A percentile compares a stretch with the other conserved stretches of the same genome.
phyloP scores from a whole-genome alignment of 257 asterid species.

The Phtheirospermum japonicum region DNA sequence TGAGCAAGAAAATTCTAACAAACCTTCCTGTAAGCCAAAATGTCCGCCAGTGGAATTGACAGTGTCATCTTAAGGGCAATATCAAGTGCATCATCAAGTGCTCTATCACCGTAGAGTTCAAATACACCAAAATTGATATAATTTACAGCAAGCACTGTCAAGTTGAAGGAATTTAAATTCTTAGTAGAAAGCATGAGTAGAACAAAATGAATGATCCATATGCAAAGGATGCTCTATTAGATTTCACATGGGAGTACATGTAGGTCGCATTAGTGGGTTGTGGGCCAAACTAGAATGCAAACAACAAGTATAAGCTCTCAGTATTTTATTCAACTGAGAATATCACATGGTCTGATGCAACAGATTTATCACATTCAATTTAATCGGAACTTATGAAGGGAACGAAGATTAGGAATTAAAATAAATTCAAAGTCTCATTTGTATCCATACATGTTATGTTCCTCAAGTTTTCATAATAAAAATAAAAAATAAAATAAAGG shows the following conservation, averaged over 20 bases:
- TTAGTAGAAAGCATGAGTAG: constrained; percentile 19
- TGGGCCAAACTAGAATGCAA: constrained; percentile 10
- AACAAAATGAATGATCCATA: constrained; percentile 5
- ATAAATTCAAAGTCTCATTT: neutral
- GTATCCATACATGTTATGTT: constrained; percentile 20
- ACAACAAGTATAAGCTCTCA: neutral
- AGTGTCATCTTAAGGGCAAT: constrained; percentile 80
- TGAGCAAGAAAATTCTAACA: constrained; percentile 23
- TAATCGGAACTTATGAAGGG: neutral
- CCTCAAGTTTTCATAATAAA: neutral
- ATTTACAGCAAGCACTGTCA: constrained; percentile 87
- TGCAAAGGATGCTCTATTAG: constrained; percentile 10
- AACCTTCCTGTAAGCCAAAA: constrained; percentile 96
- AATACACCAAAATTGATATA: constrained; percentile 97
- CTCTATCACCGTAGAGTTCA: constrained; percentile 97
- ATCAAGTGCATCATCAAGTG: constrained; percentile 96
- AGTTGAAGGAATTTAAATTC: constrained; percentile 20
- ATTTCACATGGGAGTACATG: neutral
- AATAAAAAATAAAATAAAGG: neutral
- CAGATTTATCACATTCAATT: constrained; percentile 16
- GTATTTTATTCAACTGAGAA: constrained; percentile 9
- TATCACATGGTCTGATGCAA: constrained; percentile 1
- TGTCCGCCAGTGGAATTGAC: constrained; percentile 82
- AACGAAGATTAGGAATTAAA: constrained; percentile 14
- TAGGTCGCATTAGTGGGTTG: constrained; percentile 8